Base-by-base conservation (phyloP, 306 rosid genomes). In the Acacia acuminata region DNA sequence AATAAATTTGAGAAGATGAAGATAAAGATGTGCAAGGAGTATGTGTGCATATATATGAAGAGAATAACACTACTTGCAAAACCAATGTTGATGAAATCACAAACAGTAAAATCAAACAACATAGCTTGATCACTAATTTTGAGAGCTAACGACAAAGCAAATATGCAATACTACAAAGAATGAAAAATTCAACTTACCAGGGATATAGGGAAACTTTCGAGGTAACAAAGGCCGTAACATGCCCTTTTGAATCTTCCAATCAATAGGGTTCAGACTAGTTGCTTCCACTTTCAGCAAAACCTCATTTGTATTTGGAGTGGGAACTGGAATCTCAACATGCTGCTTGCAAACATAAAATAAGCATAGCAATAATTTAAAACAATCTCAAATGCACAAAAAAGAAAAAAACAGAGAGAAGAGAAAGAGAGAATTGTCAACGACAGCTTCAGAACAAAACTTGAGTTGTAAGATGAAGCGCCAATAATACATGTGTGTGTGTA, bases 181-280 rank as follows among this genome's bases (percentile, higher is more conserved):
- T 30, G 44, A 51, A 71, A 50, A 55, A 78, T 16, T 36, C 50
- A 55, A 24, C 73, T 86, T 71, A 94, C 98, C 82, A 12, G 97
- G 98, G 63, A 83, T 83, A 45, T 89, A 81, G 60, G 98, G 98
- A 66, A 94, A 81, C 12, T 69, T 69, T 56, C 88, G 65, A 64
- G 97, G 98, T 0, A 86, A 75, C 0, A 90, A 4, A 82, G 89
- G 84, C 30, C 93, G 84, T 7, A 86, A 44, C 30, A 24, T 0
- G 61, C 98, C 98, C 73, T 82, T 87, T 84, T 92, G 97, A 84
- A 91, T 87, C 84, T 90, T 92, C 93, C 97, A 90, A 87, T 92
- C 97, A 58, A 89, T 14, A 10, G 94, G 94, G 82, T 92, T 94
- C 8, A 94, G 65, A 85, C 85, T 73, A 45, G 81, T 80, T 34